These are phyloP conservation scores for Groenewaldozyma sp. DNA, from an alignment of 1,139 yeast species.

Conservation along the genomic window DNA sequence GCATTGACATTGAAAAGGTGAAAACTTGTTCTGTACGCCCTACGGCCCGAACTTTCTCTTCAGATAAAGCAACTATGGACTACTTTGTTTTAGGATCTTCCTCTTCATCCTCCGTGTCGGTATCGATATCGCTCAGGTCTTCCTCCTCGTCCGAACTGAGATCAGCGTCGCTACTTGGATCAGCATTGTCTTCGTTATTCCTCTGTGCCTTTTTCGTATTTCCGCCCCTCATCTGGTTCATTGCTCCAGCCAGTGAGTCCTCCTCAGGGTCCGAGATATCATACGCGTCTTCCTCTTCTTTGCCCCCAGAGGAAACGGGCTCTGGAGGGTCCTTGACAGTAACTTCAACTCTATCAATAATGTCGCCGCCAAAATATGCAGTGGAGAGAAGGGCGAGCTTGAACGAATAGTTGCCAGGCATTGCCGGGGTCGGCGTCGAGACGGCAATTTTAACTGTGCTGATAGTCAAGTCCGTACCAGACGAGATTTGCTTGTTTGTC, in stretches of 20 bases:
- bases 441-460: conserved; percentile 70
- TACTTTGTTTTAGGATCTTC: conserved; percentile 4
- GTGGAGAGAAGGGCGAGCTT: conserved; percentile 24
- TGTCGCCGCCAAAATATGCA: conserved; percentile 34
- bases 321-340: conserved; percentile 30
- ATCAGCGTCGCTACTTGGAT: conserved; percentile 19
- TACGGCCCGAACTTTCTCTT: too few species aligned
- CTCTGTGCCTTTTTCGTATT: conserved; percentile 33
- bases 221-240: conserved; percentile 46
- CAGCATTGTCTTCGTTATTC: conserved; percentile 14
- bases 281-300: conserved; percentile 21
- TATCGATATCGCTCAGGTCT: conserved; percentile 24
- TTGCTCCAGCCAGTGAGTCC: conserved; percentile 60
- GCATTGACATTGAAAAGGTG: too few species aligned
- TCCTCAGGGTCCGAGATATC: conserved; percentile 52
- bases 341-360: conserved; percentile 31
- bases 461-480: conserved; percentile 42
- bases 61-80: too few species aligned
- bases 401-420: conserved; percentile 53
- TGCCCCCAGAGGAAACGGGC: conserved; percentile 17
- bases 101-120: conserved; percentile 22
- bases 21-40: too few species aligned
- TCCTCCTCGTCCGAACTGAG: conserved; percentile 18
- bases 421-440: conserved; percentile 61
- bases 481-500: conserved; percentile 38